Base-by-base conservation (phyloP, 2,329 filamentous ascomycete species). In the Beauveria sp. region DNA sequence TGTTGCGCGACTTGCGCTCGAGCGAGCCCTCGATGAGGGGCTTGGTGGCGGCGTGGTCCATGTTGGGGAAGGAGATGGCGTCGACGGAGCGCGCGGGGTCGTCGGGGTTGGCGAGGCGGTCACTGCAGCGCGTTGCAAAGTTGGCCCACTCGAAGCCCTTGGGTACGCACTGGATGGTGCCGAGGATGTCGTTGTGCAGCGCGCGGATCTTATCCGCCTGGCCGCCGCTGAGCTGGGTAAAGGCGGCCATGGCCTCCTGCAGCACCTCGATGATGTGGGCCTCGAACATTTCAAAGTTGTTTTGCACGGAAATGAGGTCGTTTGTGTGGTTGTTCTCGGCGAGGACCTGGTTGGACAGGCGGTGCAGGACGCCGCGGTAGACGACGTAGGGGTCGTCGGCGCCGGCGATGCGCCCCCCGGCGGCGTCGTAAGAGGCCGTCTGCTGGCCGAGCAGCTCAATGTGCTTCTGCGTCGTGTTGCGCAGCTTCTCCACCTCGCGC, bases 301-400 rank as follows among this genome's bases (percentile, higher is more conserved):
- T 88, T 76, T 99, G 95, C n/a, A 97, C 89, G 10, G 88, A 84
- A 65, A 99, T 83, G 62, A 98, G 83, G 72, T 99, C 95, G 72
- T 96, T 91, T 66, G 88, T 86, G 77, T 96, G 93, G 79, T 93
- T 96, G 81, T 99, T 99, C 79, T 99, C 95, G 72, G 96, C 91
- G 52, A 91, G 80, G 42, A 98, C 85, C 78, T 99, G 95, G 79
- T 90, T 93, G 82, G 91, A 88, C 61, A 99, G 80, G 49, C 92
- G 87, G 77, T 97, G 84, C 66, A 90, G 77, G 62, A 97, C 87
- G 63, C 90, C 90, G 38, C 93, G 87, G 69, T 88, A 85, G 51
- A 98, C 74, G 62, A 98, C 83, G 72, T 98, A 99, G 5, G 95
- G 95, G 72, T 99, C 95, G 40, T 96, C 86, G 14, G 78, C 71